A percentile compares a stretch with the other conserved stretches of the same genome.
These are phyloP conservation scores for Pyropia haitanensis DNA, from an alignment of 23 red algal genomes.

Conservation along the genomic window DNA sequence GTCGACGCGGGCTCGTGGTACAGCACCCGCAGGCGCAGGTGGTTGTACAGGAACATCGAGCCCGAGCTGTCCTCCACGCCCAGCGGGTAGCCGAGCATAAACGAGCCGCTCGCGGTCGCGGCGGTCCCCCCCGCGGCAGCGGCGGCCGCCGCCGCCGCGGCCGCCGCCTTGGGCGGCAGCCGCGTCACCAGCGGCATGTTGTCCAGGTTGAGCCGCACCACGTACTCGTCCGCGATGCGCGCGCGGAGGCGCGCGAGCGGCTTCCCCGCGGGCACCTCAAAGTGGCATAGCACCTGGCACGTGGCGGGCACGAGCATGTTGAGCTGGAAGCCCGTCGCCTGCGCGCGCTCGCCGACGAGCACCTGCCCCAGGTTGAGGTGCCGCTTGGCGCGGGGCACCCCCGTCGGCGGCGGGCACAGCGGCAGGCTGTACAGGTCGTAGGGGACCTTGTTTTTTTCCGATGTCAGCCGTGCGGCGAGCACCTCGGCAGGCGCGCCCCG, in stretches of 20 bases:
- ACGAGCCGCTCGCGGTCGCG: background rate
- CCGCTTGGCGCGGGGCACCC: slow-evolving; percentile 36
- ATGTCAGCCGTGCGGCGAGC: slow-evolving; percentile 72
- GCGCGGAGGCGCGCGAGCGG: slow-evolving; percentile 20
- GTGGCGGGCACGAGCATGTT: slow-evolving; percentile 51
- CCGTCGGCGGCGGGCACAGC: slow-evolving; percentile 46
- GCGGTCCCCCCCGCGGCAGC: too few species aligned
- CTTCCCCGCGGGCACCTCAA: slow-evolving; percentile 17
- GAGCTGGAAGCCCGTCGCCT: slow-evolving; percentile 73
- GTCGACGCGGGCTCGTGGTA: slow-evolving; percentile 63
- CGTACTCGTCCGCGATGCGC: slow-evolving; percentile 68
- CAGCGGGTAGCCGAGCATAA: slow-evolving; percentile 68
- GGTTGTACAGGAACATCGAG: slow-evolving; percentile 82
- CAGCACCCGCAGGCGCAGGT: slow-evolving; percentile 81
- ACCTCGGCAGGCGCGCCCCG: slow-evolving; percentile 46
- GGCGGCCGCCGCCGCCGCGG: background rate
- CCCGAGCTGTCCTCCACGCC: slow-evolving; percentile 39
- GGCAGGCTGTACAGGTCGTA: slow-evolving; percentile 88
- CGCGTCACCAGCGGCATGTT: slow-evolving; percentile 95
- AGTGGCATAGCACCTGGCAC: slow-evolving; percentile 80
- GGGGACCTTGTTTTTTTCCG: slow-evolving; percentile 66
- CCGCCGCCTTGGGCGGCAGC: slow-evolving; percentile 16
- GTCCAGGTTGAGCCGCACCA: slow-evolving; percentile 89
- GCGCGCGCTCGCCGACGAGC: slow-evolving; percentile 76
- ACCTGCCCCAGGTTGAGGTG: slow-evolving; percentile 85